phyloP scores from a whole-genome alignment of 2,329 filamentous ascomycete genomes.

The Sclerotinia spermophila region DNA sequence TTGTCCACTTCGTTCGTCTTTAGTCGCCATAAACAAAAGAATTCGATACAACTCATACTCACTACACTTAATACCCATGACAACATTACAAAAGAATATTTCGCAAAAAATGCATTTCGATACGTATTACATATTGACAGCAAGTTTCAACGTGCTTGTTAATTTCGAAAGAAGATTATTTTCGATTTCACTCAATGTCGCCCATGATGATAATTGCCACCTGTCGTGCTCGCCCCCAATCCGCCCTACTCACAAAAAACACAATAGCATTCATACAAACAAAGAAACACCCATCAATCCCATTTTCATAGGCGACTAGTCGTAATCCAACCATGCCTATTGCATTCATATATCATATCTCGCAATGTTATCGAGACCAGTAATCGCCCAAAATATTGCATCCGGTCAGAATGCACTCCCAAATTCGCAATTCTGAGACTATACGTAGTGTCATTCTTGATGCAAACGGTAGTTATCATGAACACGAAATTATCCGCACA shows the following conservation, averaged over 20 bases:
- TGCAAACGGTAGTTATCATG: conserved; percentile 9
- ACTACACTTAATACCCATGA: conserved; percentile 35
- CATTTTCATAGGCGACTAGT: conserved; percentile 21
- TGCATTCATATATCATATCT: conserved; percentile 11
- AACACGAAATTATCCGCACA: neutral
- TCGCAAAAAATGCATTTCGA: conserved; percentile 17
- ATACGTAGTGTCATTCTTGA: conserved; percentile 11
- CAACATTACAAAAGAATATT: conserved; percentile 24
- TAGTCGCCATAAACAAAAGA: conserved; percentile 36
- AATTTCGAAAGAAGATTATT: conserved; percentile 23
- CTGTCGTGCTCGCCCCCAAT: conserved; percentile 21
- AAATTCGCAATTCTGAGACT: conserved; percentile 2
- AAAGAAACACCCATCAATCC: conserved; percentile 18
- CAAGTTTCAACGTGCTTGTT: conserved; percentile 35
- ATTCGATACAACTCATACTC: conserved; percentile 33
- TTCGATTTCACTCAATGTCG: conserved; percentile 15
- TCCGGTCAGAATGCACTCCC: neutral
- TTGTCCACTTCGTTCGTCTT: conserved; percentile 35
- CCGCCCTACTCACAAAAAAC: conserved; percentile 18
- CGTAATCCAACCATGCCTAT: conserved; percentile 20
- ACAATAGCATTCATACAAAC: conserved; percentile 12
- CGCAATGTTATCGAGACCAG: conserved; percentile 12
- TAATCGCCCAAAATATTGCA: conserved; percentile 12
- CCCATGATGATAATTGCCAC: conserved; percentile 31
- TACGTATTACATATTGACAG: conserved; percentile 29